phyloP scores from a whole-genome alignment of 129 eudicot species.

The Helianthus tuberosus region DNA sequence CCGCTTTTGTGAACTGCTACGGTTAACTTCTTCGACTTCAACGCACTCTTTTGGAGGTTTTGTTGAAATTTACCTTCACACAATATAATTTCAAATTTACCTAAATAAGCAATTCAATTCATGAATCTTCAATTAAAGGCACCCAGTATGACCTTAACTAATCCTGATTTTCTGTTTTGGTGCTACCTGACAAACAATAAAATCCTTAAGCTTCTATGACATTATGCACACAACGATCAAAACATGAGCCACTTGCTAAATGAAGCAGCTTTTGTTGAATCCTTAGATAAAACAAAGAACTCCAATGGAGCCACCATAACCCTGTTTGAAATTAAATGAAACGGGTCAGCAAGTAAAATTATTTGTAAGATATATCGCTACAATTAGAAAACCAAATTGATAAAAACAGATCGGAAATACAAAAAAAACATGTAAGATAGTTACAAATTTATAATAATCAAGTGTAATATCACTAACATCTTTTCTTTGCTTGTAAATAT shows the following conservation, averaged over 20 bases:
- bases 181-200: conserved; percentile 44
- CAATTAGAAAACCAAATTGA: conserved; percentile 19
- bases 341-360: no score
- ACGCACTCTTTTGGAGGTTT: no score
- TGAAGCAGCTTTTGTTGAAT: not conserved
- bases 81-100: no score
- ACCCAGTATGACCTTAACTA: conserved; percentile 5
- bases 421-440: not conserved
- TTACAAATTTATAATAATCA: not conserved
- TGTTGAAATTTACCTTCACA: no score
- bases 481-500: conserved; percentile 30
- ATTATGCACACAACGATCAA: not conserved
- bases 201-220: not conserved
- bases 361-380: conserved; percentile 79
- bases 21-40: no score
- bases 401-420: not conserved
- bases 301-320: no score
- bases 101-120: no score
- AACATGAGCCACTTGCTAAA: not conserved
- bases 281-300: no score
- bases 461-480: conserved; percentile 41
- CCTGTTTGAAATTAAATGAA: no score
- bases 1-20: no score
- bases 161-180: conserved; percentile 88
- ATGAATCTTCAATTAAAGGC: no score